phyloP scores from a whole-genome alignment of 2,329 filamentous ascomycete genomes.

The Dactylellina haptotyla region DNA sequence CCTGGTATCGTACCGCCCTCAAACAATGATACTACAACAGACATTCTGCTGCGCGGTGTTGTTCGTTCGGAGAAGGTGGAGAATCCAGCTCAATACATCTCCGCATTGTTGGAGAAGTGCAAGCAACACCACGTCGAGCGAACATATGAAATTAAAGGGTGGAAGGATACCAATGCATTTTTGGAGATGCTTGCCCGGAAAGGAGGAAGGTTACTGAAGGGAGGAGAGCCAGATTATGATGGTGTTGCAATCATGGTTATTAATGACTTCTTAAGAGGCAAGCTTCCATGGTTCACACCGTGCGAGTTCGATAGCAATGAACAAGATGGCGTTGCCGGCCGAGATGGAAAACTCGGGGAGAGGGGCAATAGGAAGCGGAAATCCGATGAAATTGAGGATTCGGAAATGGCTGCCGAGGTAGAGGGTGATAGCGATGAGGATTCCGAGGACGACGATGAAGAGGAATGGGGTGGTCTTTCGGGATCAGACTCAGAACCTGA shows the following conservation, averaged over 20 bases:
- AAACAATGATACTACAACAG: conserved; percentile 81
- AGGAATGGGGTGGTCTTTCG: conserved; percentile 55
- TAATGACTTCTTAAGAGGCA: conserved; percentile 94
- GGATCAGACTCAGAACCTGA: conserved; percentile 57
- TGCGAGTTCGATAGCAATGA: conserved; percentile 62
- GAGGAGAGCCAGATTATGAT: conserved; percentile 93
- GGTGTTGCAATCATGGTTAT: conserved; percentile 96
- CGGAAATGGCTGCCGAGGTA: conserved; percentile 63
- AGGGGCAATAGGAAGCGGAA: conserved; percentile 83
- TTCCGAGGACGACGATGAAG: conserved; percentile 59
- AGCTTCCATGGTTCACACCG: conserved; percentile 81
- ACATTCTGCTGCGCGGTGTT: conserved; percentile 88
- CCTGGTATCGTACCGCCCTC: conserved; percentile 95
- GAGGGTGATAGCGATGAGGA: conserved; percentile 59
- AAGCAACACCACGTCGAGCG: conserved; percentile 89
- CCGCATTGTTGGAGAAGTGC: conserved; percentile 79
- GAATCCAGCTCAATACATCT: conserved; percentile 94
- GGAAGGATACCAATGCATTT: conserved; percentile 80
- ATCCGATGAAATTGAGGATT: conserved; percentile 60
- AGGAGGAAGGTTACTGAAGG: conserved; percentile 83
- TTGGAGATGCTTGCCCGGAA: conserved; percentile 88
- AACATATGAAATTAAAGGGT: conserved; percentile 88
- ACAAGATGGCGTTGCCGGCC: conserved; percentile 79
- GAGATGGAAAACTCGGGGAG: conserved; percentile 83
- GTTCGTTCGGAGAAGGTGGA: conserved; percentile 96